Percentiles rank a stretch among this genome's conserved stretches.
These are phyloP conservation scores for Pseudogymnoascus verrucosus DNA, from an alignment of 2,329 filamentous ascomycete genomes.

Conservation along the genomic window DNA sequence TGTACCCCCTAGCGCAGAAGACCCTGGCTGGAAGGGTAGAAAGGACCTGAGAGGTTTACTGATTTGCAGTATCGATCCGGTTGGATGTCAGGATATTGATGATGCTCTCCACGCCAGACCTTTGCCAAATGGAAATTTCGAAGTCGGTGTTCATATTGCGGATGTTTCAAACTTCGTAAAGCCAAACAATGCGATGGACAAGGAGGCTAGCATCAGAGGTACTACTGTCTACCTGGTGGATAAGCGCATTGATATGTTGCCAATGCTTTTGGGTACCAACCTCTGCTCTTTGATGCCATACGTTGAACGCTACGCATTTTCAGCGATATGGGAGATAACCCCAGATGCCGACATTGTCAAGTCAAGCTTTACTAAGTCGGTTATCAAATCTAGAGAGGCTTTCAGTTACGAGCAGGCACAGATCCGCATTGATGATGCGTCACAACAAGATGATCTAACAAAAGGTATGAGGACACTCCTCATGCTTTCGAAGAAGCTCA, in stretches of 20 bases:
- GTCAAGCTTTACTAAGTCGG: slow-evolving; percentile 90
- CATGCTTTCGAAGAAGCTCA: slow-evolving; percentile 83
- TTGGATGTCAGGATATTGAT: slow-evolving; percentile 95
- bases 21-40: slow-evolving; percentile 80
- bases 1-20: slow-evolving; percentile 69
- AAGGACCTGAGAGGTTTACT: slow-evolving; percentile 77
- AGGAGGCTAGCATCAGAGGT: slow-evolving; percentile 85
- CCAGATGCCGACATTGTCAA: slow-evolving; percentile 76
- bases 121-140: slow-evolving; percentile 85
- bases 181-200: slow-evolving; percentile 94
- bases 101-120: slow-evolving; percentile 84
- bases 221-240: slow-evolving; percentile 97
- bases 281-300: slow-evolving; percentile 95
- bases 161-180: slow-evolving; percentile 99
- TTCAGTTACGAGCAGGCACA: slow-evolving; percentile 98
- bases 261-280: slow-evolving; percentile 90
- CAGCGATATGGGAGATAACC: slow-evolving; percentile 81
- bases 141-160: slow-evolving; percentile 96
- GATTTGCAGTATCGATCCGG: slow-evolving; percentile 95
- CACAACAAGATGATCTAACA: slow-evolving; percentile 83
- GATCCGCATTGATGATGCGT: slow-evolving; percentile 80
- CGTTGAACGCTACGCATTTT: slow-evolving; percentile 88
- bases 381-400: slow-evolving; percentile 91
- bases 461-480: slow-evolving; percentile 81
- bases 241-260: slow-evolving; percentile 99